Evolutionary conservation across 495 filamentous ascomycete genomes (phyloP).

Genomic region (Halenospora varia): DNA sequence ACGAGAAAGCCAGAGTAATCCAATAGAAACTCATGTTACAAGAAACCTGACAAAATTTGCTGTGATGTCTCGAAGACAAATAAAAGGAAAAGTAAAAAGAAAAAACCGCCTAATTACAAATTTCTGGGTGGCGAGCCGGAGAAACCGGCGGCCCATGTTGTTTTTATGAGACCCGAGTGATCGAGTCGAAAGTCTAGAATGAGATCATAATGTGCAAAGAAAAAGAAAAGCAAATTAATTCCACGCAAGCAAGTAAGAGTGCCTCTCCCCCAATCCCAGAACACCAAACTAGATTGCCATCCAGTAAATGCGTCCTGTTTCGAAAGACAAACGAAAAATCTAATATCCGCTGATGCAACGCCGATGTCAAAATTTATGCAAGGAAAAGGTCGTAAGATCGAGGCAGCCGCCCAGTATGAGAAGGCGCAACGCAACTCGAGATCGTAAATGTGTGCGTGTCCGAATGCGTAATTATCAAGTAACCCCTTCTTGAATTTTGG

Average conservation of each 20-base stretch:
- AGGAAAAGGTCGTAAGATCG: constrained; percentile 27
- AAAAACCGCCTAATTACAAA: constrained; percentile 28
- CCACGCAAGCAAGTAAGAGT: constrained; percentile 11
- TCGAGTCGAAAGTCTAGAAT: constrained; percentile 20
- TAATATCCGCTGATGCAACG: constrained; percentile 28
- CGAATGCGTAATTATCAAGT: constrained; percentile 16
- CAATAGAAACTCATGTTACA: constrained; percentile 25
- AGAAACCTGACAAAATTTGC: constrained; percentile 11
- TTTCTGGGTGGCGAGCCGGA: constrained; percentile 24
- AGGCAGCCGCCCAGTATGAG: constrained; percentile 21
- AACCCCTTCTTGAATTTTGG: constrained; percentile 17
- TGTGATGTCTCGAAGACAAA: constrained; percentile 6
- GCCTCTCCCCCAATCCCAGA: constrained; percentile 21
- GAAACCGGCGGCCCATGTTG: constrained; percentile 19
- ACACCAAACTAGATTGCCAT: constrained; percentile 26
- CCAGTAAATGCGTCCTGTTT: constrained; percentile 25
- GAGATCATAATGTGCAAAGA: constrained; percentile 20
- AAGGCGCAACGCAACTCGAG: constrained; percentile 27
- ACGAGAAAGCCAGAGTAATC: constrained; percentile 19
- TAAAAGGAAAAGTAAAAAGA: constrained; percentile 17
- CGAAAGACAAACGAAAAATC: constrained; percentile 23
- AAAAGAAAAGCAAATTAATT: constrained; percentile 20
- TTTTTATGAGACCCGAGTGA: constrained; percentile 21
- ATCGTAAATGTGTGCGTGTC: constrained; percentile 21
- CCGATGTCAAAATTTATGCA: constrained; percentile 14